Evolutionary conservation across 2,329 filamentous ascomycete genomes (phyloP).

Genomic region (Balansia obtecta): DNA sequence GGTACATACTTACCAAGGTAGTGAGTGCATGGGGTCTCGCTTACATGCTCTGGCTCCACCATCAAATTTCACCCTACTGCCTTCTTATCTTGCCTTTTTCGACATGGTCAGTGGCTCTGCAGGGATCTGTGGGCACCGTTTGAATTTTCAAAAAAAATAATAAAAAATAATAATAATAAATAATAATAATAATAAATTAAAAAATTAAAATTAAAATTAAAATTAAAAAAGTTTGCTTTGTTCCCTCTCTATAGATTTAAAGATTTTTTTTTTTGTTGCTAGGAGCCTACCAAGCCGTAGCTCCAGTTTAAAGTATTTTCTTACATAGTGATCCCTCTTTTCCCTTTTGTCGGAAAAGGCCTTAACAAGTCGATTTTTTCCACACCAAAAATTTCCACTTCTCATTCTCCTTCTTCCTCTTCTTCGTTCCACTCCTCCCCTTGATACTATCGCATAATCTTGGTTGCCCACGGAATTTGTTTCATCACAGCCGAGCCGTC

Average conservation of each 20-base stretch:
- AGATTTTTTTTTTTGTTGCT: not conserved
- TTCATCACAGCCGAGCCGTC: slow-evolving; percentile 9
- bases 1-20: too few relatives aligned
- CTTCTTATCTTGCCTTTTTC: too few relatives aligned
- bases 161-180: too few relatives aligned
- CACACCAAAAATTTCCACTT: not conserved
- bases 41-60: too few relatives aligned
- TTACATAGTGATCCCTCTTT: not conserved
- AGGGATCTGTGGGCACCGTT: too few relatives aligned
- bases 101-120: too few relatives aligned
- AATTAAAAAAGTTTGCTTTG: too few relatives aligned
- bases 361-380: slow-evolving; percentile 2
- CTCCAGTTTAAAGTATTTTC: slow-evolving; percentile 3
- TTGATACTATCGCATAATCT: not conserved
- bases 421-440: not conserved
- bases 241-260: not conserved
- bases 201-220: too few relatives aligned
- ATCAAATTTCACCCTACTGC: too few relatives aligned
- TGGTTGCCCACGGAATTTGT: slow-evolving; percentile 4
- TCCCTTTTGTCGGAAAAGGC: not conserved
- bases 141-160: too few relatives aligned
- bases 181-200: too few relatives aligned
- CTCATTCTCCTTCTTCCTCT: not conserved
- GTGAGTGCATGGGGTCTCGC: too few relatives aligned
- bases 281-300: not conserved